phyloP scores from a whole-genome alignment of 257 asterid species.

The Linaria vulgaris region DNA sequence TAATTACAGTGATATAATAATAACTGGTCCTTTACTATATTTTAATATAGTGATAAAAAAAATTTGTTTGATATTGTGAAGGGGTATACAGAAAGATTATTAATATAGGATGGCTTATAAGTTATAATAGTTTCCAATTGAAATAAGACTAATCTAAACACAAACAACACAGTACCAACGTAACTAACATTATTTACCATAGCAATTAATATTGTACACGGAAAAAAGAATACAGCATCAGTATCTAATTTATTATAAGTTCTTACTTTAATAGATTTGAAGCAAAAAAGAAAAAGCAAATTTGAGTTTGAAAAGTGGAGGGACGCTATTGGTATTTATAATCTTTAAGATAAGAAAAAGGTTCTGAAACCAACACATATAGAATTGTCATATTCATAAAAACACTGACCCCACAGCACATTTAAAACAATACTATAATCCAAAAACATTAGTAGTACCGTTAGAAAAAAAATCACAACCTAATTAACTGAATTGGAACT shows the following conservation, averaged over 20 bases:
- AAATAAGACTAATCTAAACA: too few relatives aligned
- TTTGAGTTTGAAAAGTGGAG: conserved; percentile 31
- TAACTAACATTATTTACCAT: background rate
- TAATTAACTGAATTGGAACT: conserved; percentile 3
- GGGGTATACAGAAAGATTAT: too few relatives aligned
- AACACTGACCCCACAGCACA: background rate
- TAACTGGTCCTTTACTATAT: too few relatives aligned
- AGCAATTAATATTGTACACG: background rate
- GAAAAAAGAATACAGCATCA: background rate
- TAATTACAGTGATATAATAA: too few relatives aligned
- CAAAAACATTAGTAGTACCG: conserved; percentile 2
- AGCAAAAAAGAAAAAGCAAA: conserved; percentile 12
- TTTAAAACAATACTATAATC: background rate
- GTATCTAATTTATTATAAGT: background rate
- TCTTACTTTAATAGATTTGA: background rate
- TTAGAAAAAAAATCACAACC: conserved; percentile 11
- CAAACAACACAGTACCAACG: too few relatives aligned
- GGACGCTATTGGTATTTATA: conserved; percentile 25
- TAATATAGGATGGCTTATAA: too few relatives aligned
- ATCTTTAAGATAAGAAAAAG: conserved; percentile 25
- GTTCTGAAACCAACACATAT: conserved; percentile 19
- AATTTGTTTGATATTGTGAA: too few relatives aligned
- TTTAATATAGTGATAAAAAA: too few relatives aligned
- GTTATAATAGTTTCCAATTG: too few relatives aligned
- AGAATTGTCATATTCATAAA: conserved; percentile 29